Conservation (phyloP, 2,329 filamentous ascomycete genomes). For the Curvularia verruculosa region DNA sequence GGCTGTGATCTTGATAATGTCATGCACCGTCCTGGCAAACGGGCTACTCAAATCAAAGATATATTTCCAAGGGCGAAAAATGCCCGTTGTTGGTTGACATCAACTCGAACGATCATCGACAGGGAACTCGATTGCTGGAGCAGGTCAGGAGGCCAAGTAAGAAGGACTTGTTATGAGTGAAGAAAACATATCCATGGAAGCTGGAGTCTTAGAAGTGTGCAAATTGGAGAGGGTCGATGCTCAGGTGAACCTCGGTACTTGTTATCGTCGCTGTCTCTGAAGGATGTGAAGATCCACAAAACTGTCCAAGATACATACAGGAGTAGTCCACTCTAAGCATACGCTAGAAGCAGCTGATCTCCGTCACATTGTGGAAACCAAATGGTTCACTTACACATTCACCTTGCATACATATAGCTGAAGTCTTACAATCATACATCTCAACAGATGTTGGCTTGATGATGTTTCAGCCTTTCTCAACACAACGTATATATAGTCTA, state of each 20-base stretch:
- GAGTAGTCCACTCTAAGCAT: neutral
- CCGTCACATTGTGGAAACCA: neutral
- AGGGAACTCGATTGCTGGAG: neutral
- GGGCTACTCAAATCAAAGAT: neutral
- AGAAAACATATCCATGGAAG: conserved; percentile 1
- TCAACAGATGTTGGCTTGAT: neutral
- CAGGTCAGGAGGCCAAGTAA: conserved; percentile 8
- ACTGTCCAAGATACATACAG: neutral
- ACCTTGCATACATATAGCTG: neutral
- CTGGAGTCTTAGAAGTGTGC: neutral
- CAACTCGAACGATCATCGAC: neutral
- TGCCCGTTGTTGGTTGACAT: neutral
- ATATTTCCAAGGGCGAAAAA: neutral
- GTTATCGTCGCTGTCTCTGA: neutral
- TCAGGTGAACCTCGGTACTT: neutral
- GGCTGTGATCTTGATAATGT: conserved; percentile 1
- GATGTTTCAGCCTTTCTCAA: neutral
- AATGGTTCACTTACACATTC: neutral
- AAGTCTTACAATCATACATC: neutral
- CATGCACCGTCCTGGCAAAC: conserved; percentile 3
- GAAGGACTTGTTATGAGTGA: conserved; percentile 6
- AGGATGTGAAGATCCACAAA: neutral
- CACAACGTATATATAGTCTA: neutral
- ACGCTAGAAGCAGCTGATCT: neutral
- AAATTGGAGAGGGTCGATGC: neutral